Percentiles rank a stretch among this genome's conserved stretches.
Evolutionary conservation across 75 land plant species (phyloP).

Genomic region (Picea glauca): DNA sequence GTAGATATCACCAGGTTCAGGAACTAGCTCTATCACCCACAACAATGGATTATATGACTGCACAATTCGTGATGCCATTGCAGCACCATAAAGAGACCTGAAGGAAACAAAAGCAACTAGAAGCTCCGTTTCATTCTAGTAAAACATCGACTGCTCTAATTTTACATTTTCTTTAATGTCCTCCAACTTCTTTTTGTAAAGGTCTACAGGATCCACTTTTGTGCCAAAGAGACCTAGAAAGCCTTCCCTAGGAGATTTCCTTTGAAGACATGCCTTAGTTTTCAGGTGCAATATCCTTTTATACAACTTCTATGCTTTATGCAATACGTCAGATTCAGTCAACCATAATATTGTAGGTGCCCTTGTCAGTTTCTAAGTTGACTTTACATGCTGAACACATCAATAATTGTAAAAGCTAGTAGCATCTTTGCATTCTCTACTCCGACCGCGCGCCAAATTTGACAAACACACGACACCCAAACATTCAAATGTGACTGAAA

Average conservation of each 20-base stretch:
- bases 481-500: no score
- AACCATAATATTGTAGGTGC: background rate
- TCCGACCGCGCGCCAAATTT: background rate
- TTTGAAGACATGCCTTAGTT: conserved; percentile 10
- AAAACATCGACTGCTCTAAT: conserved; percentile 25
- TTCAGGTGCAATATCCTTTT: conserved; percentile 30
- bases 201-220: conserved; percentile 28
- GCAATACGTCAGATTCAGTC: conserved; percentile 3
- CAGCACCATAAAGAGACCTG: conserved; percentile 72
- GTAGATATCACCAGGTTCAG: conserved; percentile 86
- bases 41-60: conserved; percentile 66
- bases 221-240: conserved; percentile 40
- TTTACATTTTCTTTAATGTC: conserved; percentile 41
- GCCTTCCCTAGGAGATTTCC: conserved; percentile 21
- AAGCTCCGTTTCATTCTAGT: conserved; percentile 39
- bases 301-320: conserved; percentile 35
- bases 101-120: conserved; percentile 88
- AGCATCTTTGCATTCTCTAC: background rate
- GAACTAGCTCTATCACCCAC: conserved; percentile 84
- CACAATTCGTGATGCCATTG: conserved; percentile 56
- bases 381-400: conserved; percentile 6
- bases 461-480: background rate
- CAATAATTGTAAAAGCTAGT: background rate
- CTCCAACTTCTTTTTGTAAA: conserved; percentile 46
- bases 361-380: background rate